Percentiles rank a stretch among this genome's conserved stretches.
Evolutionary conservation across 2,329 filamentous ascomycete species (phyloP).

Genomic region (Calonectria pseudoturangicola): DNA sequence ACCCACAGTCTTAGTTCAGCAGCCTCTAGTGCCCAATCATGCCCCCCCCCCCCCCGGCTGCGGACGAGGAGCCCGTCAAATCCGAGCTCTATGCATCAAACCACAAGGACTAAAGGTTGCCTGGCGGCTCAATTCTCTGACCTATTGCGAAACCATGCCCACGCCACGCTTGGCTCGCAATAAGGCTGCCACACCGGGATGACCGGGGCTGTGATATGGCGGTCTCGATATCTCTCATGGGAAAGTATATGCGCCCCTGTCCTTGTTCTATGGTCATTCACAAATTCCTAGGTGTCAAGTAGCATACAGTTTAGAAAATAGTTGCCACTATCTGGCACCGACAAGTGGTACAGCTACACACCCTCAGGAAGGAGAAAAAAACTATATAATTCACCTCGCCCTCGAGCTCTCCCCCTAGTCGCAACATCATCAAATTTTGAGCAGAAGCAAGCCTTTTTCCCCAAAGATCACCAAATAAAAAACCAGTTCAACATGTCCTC

Average conservation of each 20-base stretch:
- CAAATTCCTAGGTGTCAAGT: slow-evolving; percentile 22
- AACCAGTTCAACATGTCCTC: slow-evolving; percentile 17
- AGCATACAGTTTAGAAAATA: not conserved
- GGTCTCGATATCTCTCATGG: not conserved
- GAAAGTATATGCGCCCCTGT: slow-evolving; percentile 17
- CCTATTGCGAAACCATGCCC: not conserved
- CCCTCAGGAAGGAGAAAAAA: not conserved
- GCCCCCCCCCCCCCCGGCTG: not conserved
- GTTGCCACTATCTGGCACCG: not conserved
- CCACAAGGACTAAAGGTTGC: not conserved
- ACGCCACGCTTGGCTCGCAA: not conserved
- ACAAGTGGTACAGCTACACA: not conserved
- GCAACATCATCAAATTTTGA: slow-evolving; percentile 19
- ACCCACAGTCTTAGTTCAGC: not conserved
- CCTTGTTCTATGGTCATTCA: slow-evolving; percentile 12
- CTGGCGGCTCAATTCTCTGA: not conserved
- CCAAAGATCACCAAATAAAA: not conserved
- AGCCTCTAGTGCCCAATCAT: slow-evolving; percentile 22
- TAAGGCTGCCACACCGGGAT: slow-evolving; percentile 12
- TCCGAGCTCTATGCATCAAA: slow-evolving; percentile 2
- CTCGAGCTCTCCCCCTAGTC: not conserved
- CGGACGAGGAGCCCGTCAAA: slow-evolving; percentile 3
- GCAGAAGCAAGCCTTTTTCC: not conserved
- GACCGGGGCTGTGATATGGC: slow-evolving; percentile 6
- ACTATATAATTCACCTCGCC: not conserved